phyloP scores from a whole-genome alignment of 331 rosid genomes.

The Quercus tomentella region DNA sequence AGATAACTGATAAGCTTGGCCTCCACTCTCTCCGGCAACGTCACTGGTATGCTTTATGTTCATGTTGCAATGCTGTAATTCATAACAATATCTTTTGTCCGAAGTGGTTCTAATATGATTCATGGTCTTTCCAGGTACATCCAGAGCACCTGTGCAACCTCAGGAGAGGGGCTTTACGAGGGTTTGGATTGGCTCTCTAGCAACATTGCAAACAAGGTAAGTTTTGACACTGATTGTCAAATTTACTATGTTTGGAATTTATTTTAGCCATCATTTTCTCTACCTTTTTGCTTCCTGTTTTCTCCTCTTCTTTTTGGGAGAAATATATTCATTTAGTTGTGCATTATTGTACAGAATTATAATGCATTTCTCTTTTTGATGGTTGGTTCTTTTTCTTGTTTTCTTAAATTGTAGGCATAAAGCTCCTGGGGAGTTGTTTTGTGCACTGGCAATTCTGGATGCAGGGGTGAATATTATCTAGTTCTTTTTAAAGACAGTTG shows the following conservation, averaged over 20 bases:
- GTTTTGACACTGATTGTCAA: neutral
- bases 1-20: constrained; percentile 98
- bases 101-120: constrained; percentile 8
- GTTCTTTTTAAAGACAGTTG: constrained; percentile 48
- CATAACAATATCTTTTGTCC: neutral
- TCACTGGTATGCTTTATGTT: constrained; percentile 63
- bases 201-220: constrained; percentile 98
- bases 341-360: neutral
- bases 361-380: too few species aligned
- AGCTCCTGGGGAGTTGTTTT: constrained; percentile 36
- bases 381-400: neutral
- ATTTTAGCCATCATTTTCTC: neutral
- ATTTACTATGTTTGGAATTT: neutral
- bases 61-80: neutral
- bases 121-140: constrained; percentile 72
- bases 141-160: constrained; percentile 99
- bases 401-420: constrained; percentile 54
- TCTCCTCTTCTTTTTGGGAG: neutral
- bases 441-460: constrained; percentile 72
- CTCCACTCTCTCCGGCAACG: constrained; percentile 99
- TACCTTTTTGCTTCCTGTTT: neutral
- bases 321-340: too few species aligned
- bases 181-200: constrained; percentile 99
- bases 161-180: constrained; percentile 98
- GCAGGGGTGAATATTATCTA: constrained; percentile 99